Evolutionary conservation across 352 stramenopile genomes (phyloP), one percentile per base, ranked within the genome.

Genomic region (Globisporangium middletonii): DNA sequence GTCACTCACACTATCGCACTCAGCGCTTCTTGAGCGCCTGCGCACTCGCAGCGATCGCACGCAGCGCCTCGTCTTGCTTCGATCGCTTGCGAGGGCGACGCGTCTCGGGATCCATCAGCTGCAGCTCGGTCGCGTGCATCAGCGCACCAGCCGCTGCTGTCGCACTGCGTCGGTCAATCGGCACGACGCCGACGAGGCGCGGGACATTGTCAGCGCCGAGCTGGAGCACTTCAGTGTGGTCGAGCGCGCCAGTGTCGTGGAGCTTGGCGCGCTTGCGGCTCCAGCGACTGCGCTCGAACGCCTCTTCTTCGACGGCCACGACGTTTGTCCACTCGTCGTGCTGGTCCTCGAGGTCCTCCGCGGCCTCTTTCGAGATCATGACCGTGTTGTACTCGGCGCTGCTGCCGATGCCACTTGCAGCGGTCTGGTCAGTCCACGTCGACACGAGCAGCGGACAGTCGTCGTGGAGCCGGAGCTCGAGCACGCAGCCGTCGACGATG

Each of bases 341-440:
- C 42, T 75, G 64, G 33, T 92, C 82, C 30, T 89, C 72, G 7
- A 90, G 54, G 4, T 92, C 79, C 72, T 92, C 82, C 50, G 85
- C 72, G 7, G 82, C 82, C 50, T 92, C 82, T 60, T 92, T 92
- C 7, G 79, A 90, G 54, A 92, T 92, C 53, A 90, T 78, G 4
- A 92, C 64, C 3, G 82, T 92, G 49, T 88, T 89, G 63, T 92
- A 92, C 68, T 89, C 82, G n/a, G 37, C 46, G 27, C 62, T 61
- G 23, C 57, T 53, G 1, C 43, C 52, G 7, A 57, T 64, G 26
- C 68, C 75, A 37, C 60, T 67, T 30, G 63, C 62, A 15, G 78
- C 78, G 19, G 62, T 76, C 42, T 77, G 77, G 15, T 72, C 77
- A 38, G 77, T 78, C 79, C 79, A 92, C 2, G 76, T 77, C 26